Evolutionary conservation across 345 rosid genomes (phyloP).

Genomic region (Angophora floribunda): DNA sequence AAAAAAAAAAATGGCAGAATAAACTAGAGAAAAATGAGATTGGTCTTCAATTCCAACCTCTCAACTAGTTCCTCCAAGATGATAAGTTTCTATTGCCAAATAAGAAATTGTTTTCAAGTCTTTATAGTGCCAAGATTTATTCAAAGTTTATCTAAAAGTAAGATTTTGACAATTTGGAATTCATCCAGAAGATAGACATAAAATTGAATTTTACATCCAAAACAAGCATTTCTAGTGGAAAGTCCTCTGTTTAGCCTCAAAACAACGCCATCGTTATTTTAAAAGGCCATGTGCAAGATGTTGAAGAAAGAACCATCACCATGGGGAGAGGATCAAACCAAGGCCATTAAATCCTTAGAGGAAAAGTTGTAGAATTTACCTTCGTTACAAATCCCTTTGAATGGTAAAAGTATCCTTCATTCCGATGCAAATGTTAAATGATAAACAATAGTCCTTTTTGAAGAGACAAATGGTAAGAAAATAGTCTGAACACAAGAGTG

Average conservation of each 20-base stretch:
- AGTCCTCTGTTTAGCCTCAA: not conserved
- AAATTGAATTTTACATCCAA: not conserved
- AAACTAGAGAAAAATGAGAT: not conserved
- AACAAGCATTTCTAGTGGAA: conserved; percentile 2
- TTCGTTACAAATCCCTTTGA: fast-evolving
- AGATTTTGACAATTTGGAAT: not conserved
- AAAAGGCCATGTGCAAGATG: not conserved
- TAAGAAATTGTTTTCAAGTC: not conserved
- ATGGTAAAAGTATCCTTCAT: not conserved
- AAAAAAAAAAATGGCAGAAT: not conserved
- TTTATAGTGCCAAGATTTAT: not conserved
- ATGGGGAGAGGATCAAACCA: not conserved
- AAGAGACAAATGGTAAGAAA: not conserved
- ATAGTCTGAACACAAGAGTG: not conserved
- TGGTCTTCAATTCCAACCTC: not conserved
- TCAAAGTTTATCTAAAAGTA: no score
- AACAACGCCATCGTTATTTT: not conserved
- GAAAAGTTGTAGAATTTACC: fast-evolving
- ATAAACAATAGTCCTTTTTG: not conserved
- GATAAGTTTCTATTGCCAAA: not conserved
- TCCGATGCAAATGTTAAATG: not conserved
- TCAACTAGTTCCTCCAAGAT: not conserved
- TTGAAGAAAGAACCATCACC: not conserved
- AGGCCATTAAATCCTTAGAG: not conserved
- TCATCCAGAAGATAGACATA: not conserved